Conservation (phyloP, 768 basidiomycete genomes). For the Mycena indigotica region DNA sequence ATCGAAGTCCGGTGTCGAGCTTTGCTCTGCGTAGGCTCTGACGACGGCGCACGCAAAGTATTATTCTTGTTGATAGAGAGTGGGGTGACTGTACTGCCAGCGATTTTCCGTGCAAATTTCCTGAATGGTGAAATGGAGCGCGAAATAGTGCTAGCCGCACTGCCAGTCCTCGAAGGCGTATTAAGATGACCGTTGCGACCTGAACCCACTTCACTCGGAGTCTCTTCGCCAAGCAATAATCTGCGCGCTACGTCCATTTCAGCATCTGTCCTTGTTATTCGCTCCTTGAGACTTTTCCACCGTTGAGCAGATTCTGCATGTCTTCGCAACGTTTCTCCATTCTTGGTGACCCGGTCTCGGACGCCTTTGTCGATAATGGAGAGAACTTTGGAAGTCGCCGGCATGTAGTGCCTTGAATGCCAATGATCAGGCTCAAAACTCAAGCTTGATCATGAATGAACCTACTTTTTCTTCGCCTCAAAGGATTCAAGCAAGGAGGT, state of each 20-base stretch:
- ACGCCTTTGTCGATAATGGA: constrained; percentile 95
- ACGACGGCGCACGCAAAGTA: constrained; percentile 45
- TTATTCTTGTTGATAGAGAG: constrained; percentile 49
- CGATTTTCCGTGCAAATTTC: constrained; percentile 73
- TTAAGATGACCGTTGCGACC: constrained; percentile 65
- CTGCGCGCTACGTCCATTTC: constrained; percentile 79
- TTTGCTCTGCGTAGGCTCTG: constrained; percentile 50
- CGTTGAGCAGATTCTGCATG: constrained; percentile 87
- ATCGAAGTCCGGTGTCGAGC: constrained; percentile 68
- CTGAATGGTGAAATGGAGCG: constrained; percentile 81
- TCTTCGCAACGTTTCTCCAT: constrained; percentile 89
- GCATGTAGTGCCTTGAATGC: constrained; percentile 81
- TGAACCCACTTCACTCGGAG: constrained; percentile 72
- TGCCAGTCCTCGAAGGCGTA: constrained; percentile 58
- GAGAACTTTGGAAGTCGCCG: constrained; percentile 89
- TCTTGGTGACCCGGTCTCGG: constrained; percentile 91
- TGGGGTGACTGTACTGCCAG: constrained; percentile 50
- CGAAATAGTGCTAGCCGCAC: constrained; percentile 60
- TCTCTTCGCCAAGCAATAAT: constrained; percentile 54
- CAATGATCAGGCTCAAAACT: too few species aligned
- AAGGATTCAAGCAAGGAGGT: constrained; percentile 71
- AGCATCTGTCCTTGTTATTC: constrained; percentile 76
- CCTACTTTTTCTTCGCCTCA: constrained; percentile 86
- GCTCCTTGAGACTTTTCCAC: constrained; percentile 79
- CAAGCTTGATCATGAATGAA: too few species aligned